phyloP scores from a whole-genome alignment of 2,329 filamentous ascomycete genomes.

The Diaporthe sp. region DNA sequence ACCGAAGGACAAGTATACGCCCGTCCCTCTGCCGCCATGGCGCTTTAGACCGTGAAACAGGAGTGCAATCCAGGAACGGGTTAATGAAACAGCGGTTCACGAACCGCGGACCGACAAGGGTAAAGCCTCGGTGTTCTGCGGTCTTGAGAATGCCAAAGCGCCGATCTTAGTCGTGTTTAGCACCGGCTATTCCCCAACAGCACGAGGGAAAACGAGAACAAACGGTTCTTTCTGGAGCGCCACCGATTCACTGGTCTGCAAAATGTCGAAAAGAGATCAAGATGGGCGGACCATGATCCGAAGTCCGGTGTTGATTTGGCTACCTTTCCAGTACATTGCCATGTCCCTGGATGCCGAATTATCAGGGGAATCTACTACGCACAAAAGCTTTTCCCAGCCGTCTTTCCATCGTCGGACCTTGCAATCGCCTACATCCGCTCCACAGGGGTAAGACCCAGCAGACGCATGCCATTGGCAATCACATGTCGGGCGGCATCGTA shows the following conservation, averaged over 20 bases:
- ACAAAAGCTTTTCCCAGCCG: not conserved
- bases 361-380: not conserved
- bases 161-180: conserved; percentile 8
- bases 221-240: not conserved
- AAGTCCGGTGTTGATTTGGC: not conserved
- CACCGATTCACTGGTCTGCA: not conserved
- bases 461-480: conserved; percentile 84
- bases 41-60: not conserved
- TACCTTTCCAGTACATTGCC: not conserved
- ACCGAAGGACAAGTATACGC: not conserved
- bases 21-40: not conserved
- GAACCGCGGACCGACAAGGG: not conserved
- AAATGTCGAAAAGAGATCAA: not conserved
- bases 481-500: conserved; percentile 83
- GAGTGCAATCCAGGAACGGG: not conserved
- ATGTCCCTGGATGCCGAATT: not conserved
- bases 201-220: not conserved
- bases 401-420: not conserved
- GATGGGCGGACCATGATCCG: not conserved
- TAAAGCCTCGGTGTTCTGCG: not conserved
- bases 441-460: conserved; percentile 83
- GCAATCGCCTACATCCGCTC: conserved; percentile 60
- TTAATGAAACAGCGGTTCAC: not conserved
- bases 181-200: not conserved
- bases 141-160: conserved; percentile 23